phyloP scores from a whole-genome alignment of 345 rosid species.

The Rhodamnia argentea region DNA sequence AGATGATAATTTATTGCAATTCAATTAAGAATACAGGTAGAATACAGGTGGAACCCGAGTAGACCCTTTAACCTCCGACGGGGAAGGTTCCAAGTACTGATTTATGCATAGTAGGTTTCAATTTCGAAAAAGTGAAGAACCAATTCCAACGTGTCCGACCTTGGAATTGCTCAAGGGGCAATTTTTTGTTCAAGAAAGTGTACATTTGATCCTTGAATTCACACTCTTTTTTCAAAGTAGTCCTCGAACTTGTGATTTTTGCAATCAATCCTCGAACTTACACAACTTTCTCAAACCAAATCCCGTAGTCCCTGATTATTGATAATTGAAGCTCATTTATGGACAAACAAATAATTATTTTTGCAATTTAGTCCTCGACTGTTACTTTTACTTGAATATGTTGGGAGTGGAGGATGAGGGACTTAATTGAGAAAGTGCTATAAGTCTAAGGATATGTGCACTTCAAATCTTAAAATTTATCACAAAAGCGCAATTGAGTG shows the following conservation, averaged over 20 bases:
- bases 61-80: no score
- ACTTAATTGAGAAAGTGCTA: background rate
- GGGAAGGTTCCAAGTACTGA: no score
- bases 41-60: no score
- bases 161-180: no score
- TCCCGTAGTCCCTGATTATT: background rate
- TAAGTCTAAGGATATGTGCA: background rate
- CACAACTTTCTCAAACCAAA: background rate
- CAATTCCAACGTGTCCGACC: no score
- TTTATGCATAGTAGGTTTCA: no score
- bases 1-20: no score
- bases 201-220: background rate
- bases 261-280: background rate
- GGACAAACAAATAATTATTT: background rate
- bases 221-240: background rate
- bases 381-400: background rate
- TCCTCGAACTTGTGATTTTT: background rate
- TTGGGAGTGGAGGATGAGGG: background rate
- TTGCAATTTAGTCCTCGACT: background rate
- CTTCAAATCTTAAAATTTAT: no score
- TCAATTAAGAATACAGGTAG: no score
- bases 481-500: no score
- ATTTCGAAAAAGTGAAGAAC: no score
- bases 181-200: background rate
- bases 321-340: background rate